phyloP scores from a whole-genome alignment of 306 rosid genomes.

The Sicyos edulis region DNA sequence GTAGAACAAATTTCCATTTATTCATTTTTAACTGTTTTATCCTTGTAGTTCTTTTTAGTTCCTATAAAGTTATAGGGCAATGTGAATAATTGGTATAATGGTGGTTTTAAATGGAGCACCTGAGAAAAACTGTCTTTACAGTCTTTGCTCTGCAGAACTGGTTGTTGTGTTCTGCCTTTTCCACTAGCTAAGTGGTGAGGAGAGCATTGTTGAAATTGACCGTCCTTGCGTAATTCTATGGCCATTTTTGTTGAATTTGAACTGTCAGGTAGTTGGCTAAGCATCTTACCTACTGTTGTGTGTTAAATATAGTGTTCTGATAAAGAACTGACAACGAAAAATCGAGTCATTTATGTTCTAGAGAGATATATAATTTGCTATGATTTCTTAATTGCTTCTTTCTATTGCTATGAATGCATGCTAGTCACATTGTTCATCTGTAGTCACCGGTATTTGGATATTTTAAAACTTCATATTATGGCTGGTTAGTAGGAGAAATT shows the following conservation, averaged over 20 bases:
- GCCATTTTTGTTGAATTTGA: not conserved
- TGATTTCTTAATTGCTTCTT: not conserved
- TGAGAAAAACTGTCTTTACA: not conserved
- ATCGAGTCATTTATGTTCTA: not conserved
- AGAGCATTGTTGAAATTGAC: not conserved
- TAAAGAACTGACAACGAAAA: not conserved
- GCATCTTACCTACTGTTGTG: not conserved
- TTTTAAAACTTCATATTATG: not conserved
- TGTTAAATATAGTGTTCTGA: no score
- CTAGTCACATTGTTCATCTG: not conserved
- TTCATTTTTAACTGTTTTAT: conserved; percentile 17
- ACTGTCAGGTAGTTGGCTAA: not conserved
- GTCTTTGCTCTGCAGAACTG: not conserved
- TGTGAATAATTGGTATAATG: not conserved
- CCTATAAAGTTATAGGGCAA: not conserved
- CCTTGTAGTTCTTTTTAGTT: conserved; percentile 9
- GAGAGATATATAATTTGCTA: not conserved
- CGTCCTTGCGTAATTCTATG: not conserved
- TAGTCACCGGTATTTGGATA: not conserved
- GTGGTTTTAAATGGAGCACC: conserved; percentile 3
- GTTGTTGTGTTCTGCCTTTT: not conserved
- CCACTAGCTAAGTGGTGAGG: not conserved
- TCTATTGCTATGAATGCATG: not conserved
- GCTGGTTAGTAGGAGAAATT: not conserved
- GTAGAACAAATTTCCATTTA: conserved; percentile 12